Evolutionary conservation across 1,284 basidiomycete genomes (phyloP).

Genomic region (Quambalaria eucalypti): DNA sequence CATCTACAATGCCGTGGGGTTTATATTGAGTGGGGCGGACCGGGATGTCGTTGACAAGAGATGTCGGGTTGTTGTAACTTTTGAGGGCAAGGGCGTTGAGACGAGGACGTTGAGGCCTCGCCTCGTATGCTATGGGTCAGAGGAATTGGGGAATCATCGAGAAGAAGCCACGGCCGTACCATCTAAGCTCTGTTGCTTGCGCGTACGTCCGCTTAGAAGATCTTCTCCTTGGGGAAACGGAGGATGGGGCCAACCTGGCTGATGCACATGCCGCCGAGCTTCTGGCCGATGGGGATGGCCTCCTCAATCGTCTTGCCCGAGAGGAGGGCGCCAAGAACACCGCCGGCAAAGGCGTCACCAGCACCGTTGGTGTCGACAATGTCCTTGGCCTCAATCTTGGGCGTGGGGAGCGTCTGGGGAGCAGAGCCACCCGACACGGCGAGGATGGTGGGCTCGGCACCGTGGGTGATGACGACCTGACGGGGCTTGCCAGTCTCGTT

Average conservation of each 20-base stretch:
- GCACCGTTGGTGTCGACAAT: conserved; percentile 97
- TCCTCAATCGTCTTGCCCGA: conserved; percentile 71
- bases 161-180: no score
- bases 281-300: conserved; percentile 76
- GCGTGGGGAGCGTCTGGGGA: conserved; percentile 51
- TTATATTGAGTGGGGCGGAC: no score
- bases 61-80: no score
- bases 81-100: no score
- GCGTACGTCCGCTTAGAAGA: background rate
- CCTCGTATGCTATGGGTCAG: no score
- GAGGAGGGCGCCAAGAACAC: conserved; percentile 79
- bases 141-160: no score
- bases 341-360: conserved; percentile 98
- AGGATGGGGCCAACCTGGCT: conserved; percentile 59
- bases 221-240: conserved; percentile 28
- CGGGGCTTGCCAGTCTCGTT: conserved; percentile 50
- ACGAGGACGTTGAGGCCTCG: no score
- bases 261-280: conserved; percentile 78
- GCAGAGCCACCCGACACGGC: conserved; percentile 58
- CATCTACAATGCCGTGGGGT: no score
- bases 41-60: no score
- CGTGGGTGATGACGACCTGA: conserved; percentile 84
- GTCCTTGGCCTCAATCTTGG: conserved; percentile 47
- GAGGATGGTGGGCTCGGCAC: conserved; percentile 69
- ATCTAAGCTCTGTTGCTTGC: no score